Conservation (phyloP, 257 asterid genomes). For the Nicotiana tabacum region DNA sequence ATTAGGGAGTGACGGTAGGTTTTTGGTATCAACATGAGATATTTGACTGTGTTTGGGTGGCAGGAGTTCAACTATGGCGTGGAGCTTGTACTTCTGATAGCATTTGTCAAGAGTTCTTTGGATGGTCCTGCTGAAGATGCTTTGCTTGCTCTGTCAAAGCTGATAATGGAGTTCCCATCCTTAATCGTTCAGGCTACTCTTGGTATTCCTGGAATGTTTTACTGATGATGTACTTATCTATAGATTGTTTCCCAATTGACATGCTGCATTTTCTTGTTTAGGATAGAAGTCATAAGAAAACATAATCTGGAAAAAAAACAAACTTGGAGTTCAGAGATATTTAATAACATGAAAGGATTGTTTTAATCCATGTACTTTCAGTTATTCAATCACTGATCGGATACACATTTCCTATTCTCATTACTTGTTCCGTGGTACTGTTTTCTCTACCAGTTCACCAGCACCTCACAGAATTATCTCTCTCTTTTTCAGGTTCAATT, state of each 20-base stretch:
- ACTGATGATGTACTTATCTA: not conserved
- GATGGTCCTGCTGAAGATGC: slow-evolving; percentile 63
- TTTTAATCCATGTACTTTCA: not conserved
- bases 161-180: slow-evolving; percentile 56
- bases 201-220: slow-evolving; percentile 29
- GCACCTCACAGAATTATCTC: not conserved
- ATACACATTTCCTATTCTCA: not conserved
- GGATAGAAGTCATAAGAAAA: not conserved
- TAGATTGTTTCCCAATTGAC: not conserved
- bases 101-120: slow-evolving; percentile 45
- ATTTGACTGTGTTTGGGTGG: slow-evolving; percentile 14
- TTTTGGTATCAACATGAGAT: not conserved
- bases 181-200: slow-evolving; percentile 74
- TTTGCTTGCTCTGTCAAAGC: slow-evolving; percentile 41
- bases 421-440: not conserved
- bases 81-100: slow-evolving; percentile 63
- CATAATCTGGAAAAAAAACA: not conserved
- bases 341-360: not conserved
- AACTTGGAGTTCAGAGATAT: not conserved
- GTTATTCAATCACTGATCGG: not conserved
- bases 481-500: slow-evolving; percentile 41
- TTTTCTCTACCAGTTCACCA: not conserved
- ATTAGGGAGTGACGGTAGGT: not conserved
- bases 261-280: not conserved
- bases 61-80: slow-evolving; percentile 82